phyloP scores from a whole-genome alignment of 352 stramenopile species.

The Peronosclerospora sorghi region DNA sequence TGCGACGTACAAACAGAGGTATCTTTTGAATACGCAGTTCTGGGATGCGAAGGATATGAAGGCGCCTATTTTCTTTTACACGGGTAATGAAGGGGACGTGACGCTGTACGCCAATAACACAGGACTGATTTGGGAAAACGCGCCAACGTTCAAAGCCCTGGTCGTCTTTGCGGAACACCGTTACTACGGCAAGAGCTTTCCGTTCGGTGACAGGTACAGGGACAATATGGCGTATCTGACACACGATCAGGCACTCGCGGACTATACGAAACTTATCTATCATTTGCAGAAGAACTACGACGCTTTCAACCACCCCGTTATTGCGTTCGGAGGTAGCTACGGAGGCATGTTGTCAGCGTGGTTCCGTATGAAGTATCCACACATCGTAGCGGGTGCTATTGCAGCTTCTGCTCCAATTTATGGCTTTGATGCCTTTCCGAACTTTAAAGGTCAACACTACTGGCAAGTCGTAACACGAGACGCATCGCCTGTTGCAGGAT shows the following conservation, averaged over 20 bases:
- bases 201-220: constrained; percentile 61
- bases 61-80: constrained; percentile 89
- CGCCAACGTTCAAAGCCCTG: constrained; percentile 75
- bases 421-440: constrained; percentile 61
- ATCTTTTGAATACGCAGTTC: constrained; percentile 83
- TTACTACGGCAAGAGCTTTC: constrained; percentile 89
- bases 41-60: constrained; percentile 56
- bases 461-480: constrained; percentile 76
- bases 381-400: constrained; percentile 86
- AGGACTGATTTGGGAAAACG: constrained; percentile 92
- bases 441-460: constrained; percentile 64
- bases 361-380: constrained; percentile 93
- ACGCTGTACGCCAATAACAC: constrained; percentile 91
- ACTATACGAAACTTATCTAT: constrained; percentile 87
- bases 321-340: constrained; percentile 93
- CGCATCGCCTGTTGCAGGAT: constrained; percentile 55
- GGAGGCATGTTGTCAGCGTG: constrained; percentile 92
- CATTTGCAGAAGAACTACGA: constrained; percentile 67
- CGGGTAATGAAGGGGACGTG: constrained; percentile 91
- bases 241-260: constrained; percentile 88
- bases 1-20: constrained; percentile 79
- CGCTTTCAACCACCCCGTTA: constrained; percentile 71
- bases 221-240: constrained; percentile 75
- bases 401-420: constrained; percentile 90
- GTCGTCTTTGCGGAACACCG: constrained; percentile 94